These are phyloP conservation scores for Teunomyces pallodes DNA, from an alignment of 805 yeast genomes.

Conservation along the genomic window DNA sequence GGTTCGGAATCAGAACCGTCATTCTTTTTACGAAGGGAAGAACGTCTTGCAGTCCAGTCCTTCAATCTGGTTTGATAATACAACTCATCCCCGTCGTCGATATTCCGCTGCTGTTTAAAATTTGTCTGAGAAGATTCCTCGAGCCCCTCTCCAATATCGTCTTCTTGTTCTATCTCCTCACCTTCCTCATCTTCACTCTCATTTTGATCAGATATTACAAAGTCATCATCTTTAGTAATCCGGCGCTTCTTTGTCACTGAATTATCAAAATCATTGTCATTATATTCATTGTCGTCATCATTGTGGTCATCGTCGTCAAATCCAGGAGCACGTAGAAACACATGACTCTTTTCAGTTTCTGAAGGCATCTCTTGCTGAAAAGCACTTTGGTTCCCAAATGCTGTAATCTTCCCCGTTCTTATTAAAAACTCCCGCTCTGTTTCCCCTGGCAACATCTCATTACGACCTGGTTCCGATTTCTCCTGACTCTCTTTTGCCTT, in stretches of 20 bases:
- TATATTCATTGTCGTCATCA: conserved; percentile 14
- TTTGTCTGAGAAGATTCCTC: not conserved
- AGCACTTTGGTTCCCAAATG: conserved; percentile 72
- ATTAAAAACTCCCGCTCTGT: conserved; percentile 75
- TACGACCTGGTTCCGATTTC: conserved; percentile 4
- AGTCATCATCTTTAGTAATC: not conserved
- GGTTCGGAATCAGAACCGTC: conserved; percentile 10
- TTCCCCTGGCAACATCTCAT: conserved; percentile 64
- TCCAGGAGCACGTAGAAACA: conserved; percentile 51
- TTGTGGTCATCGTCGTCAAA: conserved; percentile 22
- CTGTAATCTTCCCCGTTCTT: conserved; percentile 90
- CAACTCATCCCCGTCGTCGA: conserved; percentile 81
- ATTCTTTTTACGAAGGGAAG: conserved; percentile 35
- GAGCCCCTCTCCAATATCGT: conserved; percentile 7
- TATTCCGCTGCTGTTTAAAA: conserved; percentile 25
- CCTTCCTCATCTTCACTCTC: not conserved
- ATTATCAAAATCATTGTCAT: not conserved
- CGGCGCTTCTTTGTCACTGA: not conserved
- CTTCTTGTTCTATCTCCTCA: not conserved
- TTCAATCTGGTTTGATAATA: conserved; percentile 58
- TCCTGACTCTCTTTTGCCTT: conserved; percentile 13
- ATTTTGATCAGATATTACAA: conserved; percentile 1
- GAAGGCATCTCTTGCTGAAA: conserved; percentile 43
- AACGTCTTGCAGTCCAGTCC: conserved; percentile 58
- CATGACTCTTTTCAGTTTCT: conserved; percentile 33